Conservation (phyloP, 2,329 filamentous ascomycete genomes). For the Colletotrichum ledebouriae region DNA sequence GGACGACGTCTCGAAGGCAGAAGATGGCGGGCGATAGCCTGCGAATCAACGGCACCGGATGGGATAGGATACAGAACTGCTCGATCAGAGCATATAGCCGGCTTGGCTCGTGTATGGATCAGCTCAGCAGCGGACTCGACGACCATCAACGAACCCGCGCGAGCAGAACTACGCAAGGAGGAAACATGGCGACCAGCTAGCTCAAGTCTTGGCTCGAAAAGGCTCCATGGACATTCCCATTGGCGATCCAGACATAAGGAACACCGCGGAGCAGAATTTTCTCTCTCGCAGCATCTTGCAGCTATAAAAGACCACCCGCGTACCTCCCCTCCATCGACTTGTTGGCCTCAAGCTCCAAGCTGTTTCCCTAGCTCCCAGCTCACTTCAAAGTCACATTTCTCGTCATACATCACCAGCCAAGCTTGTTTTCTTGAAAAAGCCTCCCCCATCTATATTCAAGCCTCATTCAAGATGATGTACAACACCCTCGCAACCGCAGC, state of each 20-base stretch:
- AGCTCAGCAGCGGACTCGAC: slow-evolving; percentile 6
- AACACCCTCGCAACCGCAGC: slow-evolving; percentile 32
- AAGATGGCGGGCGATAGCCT: slow-evolving; percentile 8
- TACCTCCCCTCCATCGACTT: neutral
- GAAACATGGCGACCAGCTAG: neutral
- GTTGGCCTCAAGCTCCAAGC: slow-evolving; percentile 24
- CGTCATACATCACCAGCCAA: neutral
- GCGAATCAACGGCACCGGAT: neutral
- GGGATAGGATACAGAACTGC: neutral
- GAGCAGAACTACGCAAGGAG: slow-evolving; percentile 15
- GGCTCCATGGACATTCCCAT: neutral
- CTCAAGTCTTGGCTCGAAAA: slow-evolving; percentile 29
- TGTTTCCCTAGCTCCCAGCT: slow-evolving; percentile 17
- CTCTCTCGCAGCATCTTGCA: slow-evolving; percentile 18
- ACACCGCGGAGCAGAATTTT: slow-evolving; percentile 6
- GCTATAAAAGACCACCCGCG: slow-evolving; percentile 34
- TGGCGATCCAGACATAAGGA: slow-evolving; percentile 3
- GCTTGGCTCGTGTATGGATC: slow-evolving; percentile 20
- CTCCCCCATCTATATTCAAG: neutral
- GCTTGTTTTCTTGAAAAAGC: neutral
- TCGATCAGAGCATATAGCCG: slow-evolving; percentile 17
- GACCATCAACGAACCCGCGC: slow-evolving; percentile 21
- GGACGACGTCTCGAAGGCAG: neutral
- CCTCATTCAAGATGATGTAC: slow-evolving; percentile 34
- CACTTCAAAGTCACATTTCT: too few relatives aligned